Base-by-base conservation (phyloP, 805 yeast species). In the Metschnikowia lunata region DNA sequence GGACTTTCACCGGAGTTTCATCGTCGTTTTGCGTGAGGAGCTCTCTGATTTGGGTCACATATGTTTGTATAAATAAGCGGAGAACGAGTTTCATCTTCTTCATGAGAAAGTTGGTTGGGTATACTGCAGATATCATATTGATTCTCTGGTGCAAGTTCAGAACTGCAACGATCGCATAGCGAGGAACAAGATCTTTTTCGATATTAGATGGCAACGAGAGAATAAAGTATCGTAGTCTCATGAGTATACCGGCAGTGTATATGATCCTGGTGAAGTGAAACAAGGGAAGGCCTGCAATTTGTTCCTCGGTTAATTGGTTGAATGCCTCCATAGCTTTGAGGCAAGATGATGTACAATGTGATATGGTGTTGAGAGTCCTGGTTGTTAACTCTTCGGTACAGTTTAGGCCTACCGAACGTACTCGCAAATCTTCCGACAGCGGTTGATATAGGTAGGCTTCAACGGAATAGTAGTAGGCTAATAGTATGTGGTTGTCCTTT, bases 391-490 rank as follows among this genome's bases (percentile, higher is more conserved):
- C 59, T 18, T 48, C 49, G 11, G 51, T 37, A 33, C 49, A 43
- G 14, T 45, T 40, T 9, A 34, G 34, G 15, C 47, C 46, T 8
- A 39, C 39, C 6, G 37, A 28, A 9, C 37, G 23, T 13, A 47
- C 43, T 30, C 45, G 48, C 34, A 51, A 42, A 29, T 50, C 56
- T 58, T 60, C 41, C 66, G 57, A 33, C 64, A 61, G 44, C 7
- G 85, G 85, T 57, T 83, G 87, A 54, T 80, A 78, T 12, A 83
- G 61, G 57, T 79, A 82, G 0, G 87, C 87, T 56, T 82, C 83
- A 23, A 82, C 82, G 1, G 86, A 77, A 54, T 75, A 78, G 54
- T 69, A 76, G 59, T 74, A 81, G 3, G 83, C 70, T 59, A 75
- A 59, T 34, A 71, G 56, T 32, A 71, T 67, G 45, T 69, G 71